Evolutionary conservation across 2,329 filamentous ascomycete species (phyloP).

Genomic region (Paraphaeosphaeria minitans): DNA sequence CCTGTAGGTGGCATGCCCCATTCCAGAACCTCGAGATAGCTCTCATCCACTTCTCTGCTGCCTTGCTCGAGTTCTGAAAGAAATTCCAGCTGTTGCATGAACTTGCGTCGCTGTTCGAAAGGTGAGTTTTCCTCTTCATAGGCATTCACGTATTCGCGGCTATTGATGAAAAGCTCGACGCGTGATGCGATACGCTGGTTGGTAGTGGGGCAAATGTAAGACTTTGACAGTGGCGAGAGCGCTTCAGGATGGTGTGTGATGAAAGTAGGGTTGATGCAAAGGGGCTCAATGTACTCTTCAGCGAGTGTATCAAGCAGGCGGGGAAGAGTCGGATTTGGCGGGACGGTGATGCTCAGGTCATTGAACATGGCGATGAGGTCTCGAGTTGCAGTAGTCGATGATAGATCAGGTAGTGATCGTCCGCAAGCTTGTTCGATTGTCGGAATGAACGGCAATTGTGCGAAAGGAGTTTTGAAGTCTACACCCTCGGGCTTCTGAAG

Average conservation of each 20-base stretch:
- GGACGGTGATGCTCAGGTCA: slow-evolving; percentile 55
- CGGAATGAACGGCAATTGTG: slow-evolving; percentile 80
- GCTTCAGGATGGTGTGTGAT: slow-evolving; percentile 88
- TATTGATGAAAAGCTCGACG: slow-evolving; percentile 81
- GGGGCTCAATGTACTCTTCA: slow-evolving; percentile 75
- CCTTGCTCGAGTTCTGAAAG: slow-evolving; percentile 43
- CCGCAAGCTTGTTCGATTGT: slow-evolving; percentile 73
- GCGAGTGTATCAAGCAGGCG: slow-evolving; percentile 83
- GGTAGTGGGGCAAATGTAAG: slow-evolving; percentile 70
- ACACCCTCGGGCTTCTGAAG: slow-evolving; percentile 51
- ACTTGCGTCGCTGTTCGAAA: slow-evolving; percentile 82
- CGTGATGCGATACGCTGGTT: slow-evolving; percentile 78
- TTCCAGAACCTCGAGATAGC: slow-evolving; percentile 82
- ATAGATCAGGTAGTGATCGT: slow-evolving; percentile 64
- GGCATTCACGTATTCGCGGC: slow-evolving; percentile 88
- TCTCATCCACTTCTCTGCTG: slow-evolving; percentile 69
- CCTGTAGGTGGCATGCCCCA: slow-evolving; percentile 94
- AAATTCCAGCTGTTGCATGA: slow-evolving; percentile 63
- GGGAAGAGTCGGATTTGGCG: slow-evolving; percentile 62
- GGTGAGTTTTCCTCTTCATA: slow-evolving; percentile 99
- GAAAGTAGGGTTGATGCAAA: slow-evolving; percentile 75
- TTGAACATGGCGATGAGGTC: slow-evolving; percentile 63
- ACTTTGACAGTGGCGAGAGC: slow-evolving; percentile 90
- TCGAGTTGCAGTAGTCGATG: slow-evolving; percentile 58
- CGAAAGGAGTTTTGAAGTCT: slow-evolving; percentile 64